A percentile compares a stretch with the other conserved stretches of the same genome.
Conservation (phyloP, 1,284 basidiomycete genomes). For the Phenoliferia sp. region DNA sequence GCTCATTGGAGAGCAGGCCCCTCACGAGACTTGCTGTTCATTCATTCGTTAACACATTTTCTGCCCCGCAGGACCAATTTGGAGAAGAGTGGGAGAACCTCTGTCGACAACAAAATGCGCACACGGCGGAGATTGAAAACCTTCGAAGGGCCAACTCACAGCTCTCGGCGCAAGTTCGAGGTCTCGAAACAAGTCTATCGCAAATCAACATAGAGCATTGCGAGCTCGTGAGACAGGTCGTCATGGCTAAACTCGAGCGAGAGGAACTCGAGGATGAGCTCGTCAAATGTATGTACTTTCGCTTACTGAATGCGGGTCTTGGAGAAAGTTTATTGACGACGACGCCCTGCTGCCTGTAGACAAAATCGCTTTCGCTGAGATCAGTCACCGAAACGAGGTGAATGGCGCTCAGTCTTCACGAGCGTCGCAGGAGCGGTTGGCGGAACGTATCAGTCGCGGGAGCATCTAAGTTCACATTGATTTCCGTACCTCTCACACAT, state of each 20-base stretch:
- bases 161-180: slow-evolving; percentile 75
- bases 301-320: neutral
- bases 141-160: slow-evolving; percentile 70
- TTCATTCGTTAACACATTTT: neutral
- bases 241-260: slow-evolving; percentile 73
- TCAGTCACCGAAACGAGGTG: slow-evolving; percentile 6
- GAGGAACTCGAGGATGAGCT: slow-evolving; percentile 87
- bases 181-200: slow-evolving; percentile 67
- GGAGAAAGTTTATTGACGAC: too few relatives aligned
- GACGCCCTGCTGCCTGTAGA: slow-evolving; percentile 5
- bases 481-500: too few relatives aligned
- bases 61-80: slow-evolving; percentile 57
- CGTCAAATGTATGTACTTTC: slow-evolving; percentile 55
- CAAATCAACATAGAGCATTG: slow-evolving; percentile 73
- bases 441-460: neutral
- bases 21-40: neutral
- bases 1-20: too few relatives aligned
- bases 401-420: neutral
- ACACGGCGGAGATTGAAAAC: slow-evolving; percentile 72
- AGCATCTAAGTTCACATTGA: too few relatives aligned
- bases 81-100: slow-evolving; percentile 79
- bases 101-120: slow-evolving; percentile 62
- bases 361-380: slow-evolving; percentile 31
- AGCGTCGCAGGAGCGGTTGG: neutral
- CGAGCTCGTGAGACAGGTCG: slow-evolving; percentile 70